These are phyloP conservation scores for Eleusine coracana DNA, from an alignment of 176 grass and related monocot species.

Conservation along the genomic window DNA sequence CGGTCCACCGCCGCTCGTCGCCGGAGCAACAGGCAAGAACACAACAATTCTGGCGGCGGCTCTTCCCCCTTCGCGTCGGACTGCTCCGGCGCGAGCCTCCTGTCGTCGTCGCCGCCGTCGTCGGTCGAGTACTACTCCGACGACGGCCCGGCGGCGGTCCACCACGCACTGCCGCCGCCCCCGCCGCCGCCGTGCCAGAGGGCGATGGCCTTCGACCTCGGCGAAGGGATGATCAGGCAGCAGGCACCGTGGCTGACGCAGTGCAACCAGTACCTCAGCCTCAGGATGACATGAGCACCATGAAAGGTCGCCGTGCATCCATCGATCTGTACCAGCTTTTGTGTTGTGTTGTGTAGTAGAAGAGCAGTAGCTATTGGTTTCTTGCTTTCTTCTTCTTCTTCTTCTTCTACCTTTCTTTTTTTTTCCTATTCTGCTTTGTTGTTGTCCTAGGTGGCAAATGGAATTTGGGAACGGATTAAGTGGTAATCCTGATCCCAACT, in stretches of 20 bases:
- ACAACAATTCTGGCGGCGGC: not conserved
- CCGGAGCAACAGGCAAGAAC: constrained; percentile 4
- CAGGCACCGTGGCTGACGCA: constrained; percentile 79
- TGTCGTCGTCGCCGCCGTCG: constrained; percentile 51
- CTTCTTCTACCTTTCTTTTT: too few relatives aligned
- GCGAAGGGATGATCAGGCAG: constrained; percentile 51
- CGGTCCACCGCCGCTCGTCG: not conserved
- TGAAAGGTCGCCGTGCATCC: not conserved
- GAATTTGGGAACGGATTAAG: constrained; percentile 9
- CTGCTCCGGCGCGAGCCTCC: constrained; percentile 55
- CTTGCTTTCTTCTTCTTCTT: not conserved
- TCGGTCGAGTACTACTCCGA: constrained; percentile 55
- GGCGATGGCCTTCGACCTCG: constrained; percentile 45
- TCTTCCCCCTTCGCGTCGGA: constrained; percentile 47
- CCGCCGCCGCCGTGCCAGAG: constrained; percentile 59
- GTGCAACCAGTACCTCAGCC: constrained; percentile 70
- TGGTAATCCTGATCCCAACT: constrained; percentile 31
- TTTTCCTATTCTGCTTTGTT: not conserved
- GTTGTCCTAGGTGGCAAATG: constrained; percentile 24
- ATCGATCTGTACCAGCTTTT: constrained; percentile 21
- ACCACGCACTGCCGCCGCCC: constrained; percentile 9
- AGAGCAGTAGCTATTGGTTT: constrained; percentile 40
- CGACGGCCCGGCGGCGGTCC: not conserved
- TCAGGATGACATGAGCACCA: constrained; percentile 67
- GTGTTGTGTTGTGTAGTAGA: constrained; percentile 24